These are phyloP conservation scores for Fusarium irregulare DNA, from an alignment of 2,329 filamentous ascomycete species.

Conservation along the genomic window DNA sequence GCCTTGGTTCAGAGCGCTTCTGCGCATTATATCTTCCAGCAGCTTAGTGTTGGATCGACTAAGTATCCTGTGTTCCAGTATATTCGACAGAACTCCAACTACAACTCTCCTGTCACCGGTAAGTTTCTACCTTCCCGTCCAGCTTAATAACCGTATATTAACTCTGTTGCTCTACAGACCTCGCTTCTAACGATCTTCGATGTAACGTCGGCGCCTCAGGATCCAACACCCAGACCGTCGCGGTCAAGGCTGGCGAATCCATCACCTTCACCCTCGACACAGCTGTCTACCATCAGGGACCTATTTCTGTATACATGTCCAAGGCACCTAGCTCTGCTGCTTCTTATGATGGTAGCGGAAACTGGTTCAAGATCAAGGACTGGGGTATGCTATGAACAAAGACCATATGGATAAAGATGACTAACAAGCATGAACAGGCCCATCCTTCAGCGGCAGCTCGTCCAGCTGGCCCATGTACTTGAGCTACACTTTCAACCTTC, in stretches of 20 bases:
- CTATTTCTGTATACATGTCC: slow-evolving; percentile 11
- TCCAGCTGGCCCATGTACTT: not conserved
- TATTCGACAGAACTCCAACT: slow-evolving; percentile 18
- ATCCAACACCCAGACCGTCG: not conserved
- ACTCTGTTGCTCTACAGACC: not conserved
- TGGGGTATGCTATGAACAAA: not conserved
- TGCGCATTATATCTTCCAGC: slow-evolving; percentile 18
- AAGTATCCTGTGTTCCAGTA: slow-evolving; percentile 12
- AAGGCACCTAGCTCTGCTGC: slow-evolving; percentile 4
- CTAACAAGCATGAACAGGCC: not conserved
- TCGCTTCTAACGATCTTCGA: slow-evolving; percentile 8
- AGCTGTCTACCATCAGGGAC: slow-evolving; percentile 15
- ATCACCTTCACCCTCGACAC: slow-evolving; percentile 17
- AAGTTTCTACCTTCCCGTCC: fast-evolving
- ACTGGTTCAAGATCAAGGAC: slow-evolving; percentile 22
- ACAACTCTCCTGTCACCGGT: slow-evolving; percentile 22
- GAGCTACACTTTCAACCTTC: slow-evolving; percentile 10
- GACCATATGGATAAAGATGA: fast-evolving
- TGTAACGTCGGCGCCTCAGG: slow-evolving; percentile 16
- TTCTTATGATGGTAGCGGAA: not conserved
- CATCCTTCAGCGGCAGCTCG: not conserved
- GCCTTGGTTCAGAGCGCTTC: slow-evolving; percentile 1
- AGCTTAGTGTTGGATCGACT: slow-evolving; percentile 6
- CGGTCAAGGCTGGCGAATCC: slow-evolving; percentile 11
- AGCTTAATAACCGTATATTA: no score